These are phyloP conservation scores for Beauveria rudraprayagi DNA, from an alignment of 2,329 filamentous ascomycete genomes.

Conservation along the genomic window DNA sequence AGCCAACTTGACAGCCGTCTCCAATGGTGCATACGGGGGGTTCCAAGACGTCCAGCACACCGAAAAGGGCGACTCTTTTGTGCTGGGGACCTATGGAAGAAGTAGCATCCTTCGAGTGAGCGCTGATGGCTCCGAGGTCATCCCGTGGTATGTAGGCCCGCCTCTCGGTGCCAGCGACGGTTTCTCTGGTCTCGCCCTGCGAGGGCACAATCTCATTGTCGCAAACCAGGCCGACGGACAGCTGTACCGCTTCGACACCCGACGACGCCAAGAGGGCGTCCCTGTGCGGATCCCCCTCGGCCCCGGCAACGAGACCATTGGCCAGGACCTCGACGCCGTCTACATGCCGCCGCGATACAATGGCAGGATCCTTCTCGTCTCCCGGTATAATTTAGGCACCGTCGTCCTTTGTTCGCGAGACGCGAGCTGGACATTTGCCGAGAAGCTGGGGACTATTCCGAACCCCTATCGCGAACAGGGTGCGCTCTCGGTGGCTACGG, in stretches of 20 bases:
- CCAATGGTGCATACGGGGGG: not conserved
- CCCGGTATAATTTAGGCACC: not conserved
- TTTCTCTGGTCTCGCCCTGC: not conserved
- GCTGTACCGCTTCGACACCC: not conserved
- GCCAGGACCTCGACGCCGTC: not conserved
- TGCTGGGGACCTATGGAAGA: not conserved
- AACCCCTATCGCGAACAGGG: not conserved
- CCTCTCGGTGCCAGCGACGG: not conserved
- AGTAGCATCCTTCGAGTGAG: not conserved
- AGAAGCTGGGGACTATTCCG: not conserved
- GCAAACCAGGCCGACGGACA: not conserved
- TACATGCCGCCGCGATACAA: not conserved
- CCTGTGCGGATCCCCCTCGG: not conserved
- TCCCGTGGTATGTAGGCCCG: not conserved
- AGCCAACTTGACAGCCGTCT: not conserved
- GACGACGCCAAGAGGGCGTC: not conserved
- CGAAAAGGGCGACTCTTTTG: not conserved
- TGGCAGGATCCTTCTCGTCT: not conserved
- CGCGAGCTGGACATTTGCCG: not conserved
- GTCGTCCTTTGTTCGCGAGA: not conserved
- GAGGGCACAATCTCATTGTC: not conserved
- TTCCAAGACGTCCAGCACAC: not conserved
- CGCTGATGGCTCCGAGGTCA: not conserved
- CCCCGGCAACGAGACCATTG: not conserved
- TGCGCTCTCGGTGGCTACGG: not conserved